These are phyloP conservation scores for Euphorbia schlechtendalii DNA, from an alignment of 441 rosid genomes.

Conservation along the genomic window DNA sequence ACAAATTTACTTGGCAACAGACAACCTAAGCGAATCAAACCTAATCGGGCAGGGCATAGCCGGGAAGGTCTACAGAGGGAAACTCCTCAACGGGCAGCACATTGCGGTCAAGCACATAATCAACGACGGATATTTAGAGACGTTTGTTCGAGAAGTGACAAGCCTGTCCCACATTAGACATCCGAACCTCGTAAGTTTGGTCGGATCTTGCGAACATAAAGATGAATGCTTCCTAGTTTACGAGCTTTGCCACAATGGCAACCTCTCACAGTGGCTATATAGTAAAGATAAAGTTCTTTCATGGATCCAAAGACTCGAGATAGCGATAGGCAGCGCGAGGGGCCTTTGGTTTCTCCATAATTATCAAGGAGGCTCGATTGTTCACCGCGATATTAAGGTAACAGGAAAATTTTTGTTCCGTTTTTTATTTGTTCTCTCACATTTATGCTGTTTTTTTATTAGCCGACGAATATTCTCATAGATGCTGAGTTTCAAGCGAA, in stretches of 20 bases:
- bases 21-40: slow-evolving; percentile 39
- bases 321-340: slow-evolving; percentile 44
- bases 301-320: slow-evolving; percentile 54
- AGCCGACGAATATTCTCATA: slow-evolving; percentile 63
- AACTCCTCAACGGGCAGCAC: slow-evolving; percentile 32
- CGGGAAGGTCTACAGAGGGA: slow-evolving; percentile 58
- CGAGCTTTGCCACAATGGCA: slow-evolving; percentile 50
- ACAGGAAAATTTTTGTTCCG: not conserved
- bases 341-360: slow-evolving; percentile 59
- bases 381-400: slow-evolving; percentile 57
- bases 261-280: slow-evolving; percentile 54
- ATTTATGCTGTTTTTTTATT: slow-evolving; percentile 4
- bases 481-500: slow-evolving; percentile 43
- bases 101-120: slow-evolving; percentile 56
- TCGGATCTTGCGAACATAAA: slow-evolving; percentile 41
- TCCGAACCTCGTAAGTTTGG: slow-evolving; percentile 51
- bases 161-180: slow-evolving; percentile 54
- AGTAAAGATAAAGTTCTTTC: slow-evolving; percentile 43
- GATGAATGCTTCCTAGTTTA: slow-evolving; percentile 52
- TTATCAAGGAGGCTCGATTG: slow-evolving; percentile 53
- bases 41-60: slow-evolving; percentile 60
- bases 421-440: not conserved
- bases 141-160: slow-evolving; percentile 46
- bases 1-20: slow-evolving; percentile 44
- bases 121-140: slow-evolving; percentile 41